These are phyloP conservation scores for Capsicum chinense DNA, from an alignment of 257 asterid genomes.

Conservation along the genomic window DNA sequence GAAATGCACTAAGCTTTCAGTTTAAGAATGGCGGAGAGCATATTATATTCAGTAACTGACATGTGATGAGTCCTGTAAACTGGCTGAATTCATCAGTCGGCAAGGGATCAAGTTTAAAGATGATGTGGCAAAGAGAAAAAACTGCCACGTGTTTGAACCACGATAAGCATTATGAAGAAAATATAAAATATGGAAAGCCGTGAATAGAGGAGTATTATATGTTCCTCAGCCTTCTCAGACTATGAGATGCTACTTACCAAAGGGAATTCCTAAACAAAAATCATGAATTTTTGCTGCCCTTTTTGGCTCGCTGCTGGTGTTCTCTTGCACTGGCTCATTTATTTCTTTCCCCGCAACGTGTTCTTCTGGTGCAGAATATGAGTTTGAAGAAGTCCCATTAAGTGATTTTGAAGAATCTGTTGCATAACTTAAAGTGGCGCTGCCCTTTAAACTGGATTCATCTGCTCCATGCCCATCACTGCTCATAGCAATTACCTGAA, in stretches of 20 bases:
- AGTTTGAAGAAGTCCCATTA: slow-evolving; percentile 50
- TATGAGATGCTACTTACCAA: slow-evolving; percentile 57
- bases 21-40: background rate
- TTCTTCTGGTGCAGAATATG: slow-evolving; percentile 45
- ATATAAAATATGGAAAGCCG: background rate
- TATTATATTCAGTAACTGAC: background rate
- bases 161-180: background rate
- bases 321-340: slow-evolving; percentile 49
- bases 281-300: slow-evolving; percentile 89
- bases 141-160: background rate
- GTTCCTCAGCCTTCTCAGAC: background rate
- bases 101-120: background rate
- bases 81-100: background rate
- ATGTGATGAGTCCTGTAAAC: background rate
- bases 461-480: slow-evolving; percentile 51
- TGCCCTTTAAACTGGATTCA: slow-evolving; percentile 47
- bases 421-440: slow-evolving; percentile 46
- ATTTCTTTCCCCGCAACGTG: slow-evolving; percentile 39
- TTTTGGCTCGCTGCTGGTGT: slow-evolving; percentile 45
- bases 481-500: slow-evolving; percentile 55
- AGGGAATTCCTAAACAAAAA: slow-evolving; percentile 94
- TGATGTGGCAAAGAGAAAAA: slow-evolving; percentile 10
- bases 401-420: slow-evolving; percentile 52
- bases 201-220: background rate
- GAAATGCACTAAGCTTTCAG: background rate